Conservation (phyloP, 1,139 yeast species). For the Trichomonascaceae sp. region DNA sequence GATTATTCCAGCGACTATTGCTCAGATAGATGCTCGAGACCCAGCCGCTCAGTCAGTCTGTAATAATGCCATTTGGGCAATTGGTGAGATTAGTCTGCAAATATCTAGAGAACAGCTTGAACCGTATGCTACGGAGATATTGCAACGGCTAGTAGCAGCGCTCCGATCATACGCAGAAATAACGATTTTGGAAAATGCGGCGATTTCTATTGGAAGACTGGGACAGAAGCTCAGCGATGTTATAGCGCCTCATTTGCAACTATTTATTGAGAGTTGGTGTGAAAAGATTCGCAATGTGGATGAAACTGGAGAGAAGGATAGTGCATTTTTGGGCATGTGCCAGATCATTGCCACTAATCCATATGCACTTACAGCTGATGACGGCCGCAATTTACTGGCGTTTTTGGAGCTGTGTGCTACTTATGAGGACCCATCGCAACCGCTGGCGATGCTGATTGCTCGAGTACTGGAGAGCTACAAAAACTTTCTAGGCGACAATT, state of each 20-base stretch:
- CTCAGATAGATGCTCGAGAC: slow-evolving; percentile 50
- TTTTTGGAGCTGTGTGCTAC: slow-evolving; percentile 61
- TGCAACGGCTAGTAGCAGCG: slow-evolving; percentile 59
- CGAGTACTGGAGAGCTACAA: slow-evolving; percentile 35
- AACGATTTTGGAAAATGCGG: slow-evolving; percentile 75
- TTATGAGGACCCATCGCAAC: slow-evolving; percentile 42
- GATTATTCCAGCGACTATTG: slow-evolving; percentile 56
- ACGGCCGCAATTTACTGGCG: slow-evolving; percentile 39
- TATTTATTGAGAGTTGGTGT: slow-evolving; percentile 62
- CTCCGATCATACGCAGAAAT: slow-evolving; percentile 45
- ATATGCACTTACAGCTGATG: slow-evolving; percentile 49
- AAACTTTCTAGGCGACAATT: slow-evolving; percentile 31
- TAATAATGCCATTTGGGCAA: slow-evolving; percentile 90
- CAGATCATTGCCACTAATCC: slow-evolving; percentile 61
- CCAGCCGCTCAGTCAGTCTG: slow-evolving; percentile 35
- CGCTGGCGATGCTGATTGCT: slow-evolving; percentile 28
- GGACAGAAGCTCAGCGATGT: slow-evolving; percentile 61
- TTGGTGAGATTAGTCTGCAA: slow-evolving; percentile 78
- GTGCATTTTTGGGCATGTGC: slow-evolving; percentile 73
- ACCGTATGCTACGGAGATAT: slow-evolving; percentile 53
- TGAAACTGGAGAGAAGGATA: slow-evolving; percentile 76
- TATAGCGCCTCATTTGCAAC: slow-evolving; percentile 50
- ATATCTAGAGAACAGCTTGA: slow-evolving; percentile 41
- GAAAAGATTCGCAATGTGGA: slow-evolving; percentile 55
- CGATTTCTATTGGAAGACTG: slow-evolving; percentile 89